These are phyloP conservation scores for Dryadomyces quercivorus DNA, from an alignment of 2,329 filamentous ascomycete genomes.

Conservation along the genomic window DNA sequence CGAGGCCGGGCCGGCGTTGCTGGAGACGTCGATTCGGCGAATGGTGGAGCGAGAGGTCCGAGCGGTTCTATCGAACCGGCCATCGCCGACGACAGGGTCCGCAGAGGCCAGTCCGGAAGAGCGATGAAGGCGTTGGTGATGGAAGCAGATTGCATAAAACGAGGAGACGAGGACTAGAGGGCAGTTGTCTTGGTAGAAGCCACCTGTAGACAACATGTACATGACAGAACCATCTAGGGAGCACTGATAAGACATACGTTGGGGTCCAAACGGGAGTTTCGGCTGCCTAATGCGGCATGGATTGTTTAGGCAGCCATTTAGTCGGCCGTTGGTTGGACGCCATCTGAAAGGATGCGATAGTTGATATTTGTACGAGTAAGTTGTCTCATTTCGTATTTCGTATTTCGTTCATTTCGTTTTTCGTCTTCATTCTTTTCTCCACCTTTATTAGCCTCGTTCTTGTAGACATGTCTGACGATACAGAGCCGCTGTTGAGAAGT, in stretches of 20 bases:
- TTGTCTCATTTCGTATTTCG: not conserved
- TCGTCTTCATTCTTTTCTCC: not conserved
- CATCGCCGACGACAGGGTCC: not conserved
- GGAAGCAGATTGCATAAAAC: too few species aligned
- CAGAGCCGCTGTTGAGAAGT: not conserved
- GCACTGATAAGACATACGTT: not conserved
- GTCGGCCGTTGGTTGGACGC: too few species aligned
- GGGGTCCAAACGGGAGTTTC: not conserved
- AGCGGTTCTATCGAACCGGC: slow-evolving; percentile 1
- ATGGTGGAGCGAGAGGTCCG: slow-evolving; percentile 6
- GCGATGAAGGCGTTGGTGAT: too few species aligned
- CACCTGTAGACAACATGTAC: not conserved
- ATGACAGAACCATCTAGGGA: not conserved
- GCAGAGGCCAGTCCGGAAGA: not conserved
- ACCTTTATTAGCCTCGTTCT: not conserved
- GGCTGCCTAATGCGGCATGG: not conserved
- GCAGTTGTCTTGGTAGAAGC: not conserved
- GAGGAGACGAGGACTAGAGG: not conserved
- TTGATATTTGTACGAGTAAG: too few species aligned
- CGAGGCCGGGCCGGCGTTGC: not conserved
- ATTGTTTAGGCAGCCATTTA: too few species aligned
- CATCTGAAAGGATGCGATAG: too few species aligned
- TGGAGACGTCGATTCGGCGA: not conserved
- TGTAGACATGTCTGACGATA: slow-evolving; percentile 1
- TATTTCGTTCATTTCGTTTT: not conserved